Evolutionary conservation across 2,329 filamentous ascomycete genomes (phyloP).

Genomic region (Cladosporium sp.): DNA sequence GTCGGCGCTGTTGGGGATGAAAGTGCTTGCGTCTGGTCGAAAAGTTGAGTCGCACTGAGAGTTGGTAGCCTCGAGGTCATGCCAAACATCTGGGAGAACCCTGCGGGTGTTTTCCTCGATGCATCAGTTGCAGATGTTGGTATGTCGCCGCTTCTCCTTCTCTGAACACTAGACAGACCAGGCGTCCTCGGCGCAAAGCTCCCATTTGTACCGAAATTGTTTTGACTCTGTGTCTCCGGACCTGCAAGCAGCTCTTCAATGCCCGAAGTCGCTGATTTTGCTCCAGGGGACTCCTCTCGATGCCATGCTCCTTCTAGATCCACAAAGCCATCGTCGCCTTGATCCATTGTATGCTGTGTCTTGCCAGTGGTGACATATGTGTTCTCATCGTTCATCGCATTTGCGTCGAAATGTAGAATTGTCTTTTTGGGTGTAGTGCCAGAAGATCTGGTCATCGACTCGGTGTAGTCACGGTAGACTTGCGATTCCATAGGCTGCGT

Average conservation of each 20-base stretch:
- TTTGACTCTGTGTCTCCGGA: slow-evolving; percentile 32
- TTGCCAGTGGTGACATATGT: slow-evolving; percentile 19
- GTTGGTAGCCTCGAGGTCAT: slow-evolving; percentile 35
- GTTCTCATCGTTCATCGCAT: slow-evolving; percentile 20
- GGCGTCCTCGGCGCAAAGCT: slow-evolving; percentile 44
- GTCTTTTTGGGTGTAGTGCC: slow-evolving; percentile 27
- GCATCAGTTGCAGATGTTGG: slow-evolving; percentile 46
- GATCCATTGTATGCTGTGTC: slow-evolving; percentile 25
- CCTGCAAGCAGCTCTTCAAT: slow-evolving; percentile 31
- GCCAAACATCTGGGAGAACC: slow-evolving; percentile 44
- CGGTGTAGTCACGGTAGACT: slow-evolving; percentile 46
- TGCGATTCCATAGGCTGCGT: slow-evolving; percentile 52
- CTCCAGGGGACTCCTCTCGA: slow-evolving; percentile 23
- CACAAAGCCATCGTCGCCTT: slow-evolving; percentile 38
- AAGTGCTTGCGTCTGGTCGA: slow-evolving; percentile 48
- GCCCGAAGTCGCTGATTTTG: slow-evolving; percentile 26
- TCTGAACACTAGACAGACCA: slow-evolving; percentile 43
- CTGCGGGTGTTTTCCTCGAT: slow-evolving; percentile 42
- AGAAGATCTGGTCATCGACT: slow-evolving; percentile 33
- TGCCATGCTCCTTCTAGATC: slow-evolving; percentile 35
- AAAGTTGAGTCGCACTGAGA: slow-evolving; percentile 50
- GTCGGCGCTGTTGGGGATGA: slow-evolving; percentile 45
- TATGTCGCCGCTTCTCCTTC: slow-evolving; percentile 43
- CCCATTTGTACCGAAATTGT: slow-evolving; percentile 7
- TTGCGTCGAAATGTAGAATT: slow-evolving; percentile 20